phyloP scores from a whole-genome alignment of 2,329 filamentous ascomycete species.

The Epichloe gansuensis region DNA sequence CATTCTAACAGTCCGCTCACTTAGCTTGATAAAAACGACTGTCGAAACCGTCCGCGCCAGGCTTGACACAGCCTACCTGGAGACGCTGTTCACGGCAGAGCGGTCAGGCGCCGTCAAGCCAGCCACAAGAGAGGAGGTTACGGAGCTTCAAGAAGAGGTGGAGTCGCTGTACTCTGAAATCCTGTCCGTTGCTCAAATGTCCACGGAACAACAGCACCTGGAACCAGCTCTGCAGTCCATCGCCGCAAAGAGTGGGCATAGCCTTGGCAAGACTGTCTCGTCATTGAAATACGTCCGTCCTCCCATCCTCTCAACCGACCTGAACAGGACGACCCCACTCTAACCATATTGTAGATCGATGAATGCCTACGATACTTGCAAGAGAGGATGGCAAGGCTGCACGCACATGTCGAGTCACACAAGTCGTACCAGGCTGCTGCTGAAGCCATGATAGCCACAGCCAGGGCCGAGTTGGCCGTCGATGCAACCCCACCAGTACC shows the following conservation, averaged over 20 bases:
- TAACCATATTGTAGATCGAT: slow-evolving; percentile 30
- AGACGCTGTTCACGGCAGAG: slow-evolving; percentile 25
- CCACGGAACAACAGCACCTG: slow-evolving; percentile 54
- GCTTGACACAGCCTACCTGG: slow-evolving; percentile 44
- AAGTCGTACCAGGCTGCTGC: slow-evolving; percentile 33
- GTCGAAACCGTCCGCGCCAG: slow-evolving; percentile 42
- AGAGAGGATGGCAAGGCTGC: slow-evolving; percentile 31
- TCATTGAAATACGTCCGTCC: slow-evolving; percentile 36
- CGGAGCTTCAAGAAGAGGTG: slow-evolving; percentile 48
- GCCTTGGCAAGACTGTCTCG: slow-evolving; percentile 30
- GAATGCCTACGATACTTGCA: slow-evolving; percentile 40
- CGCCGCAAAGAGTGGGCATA: slow-evolving; percentile 30
- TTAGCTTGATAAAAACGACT: slow-evolving; percentile 44
- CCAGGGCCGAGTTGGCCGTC: slow-evolving; percentile 30
- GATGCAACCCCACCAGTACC: slow-evolving; percentile 12
- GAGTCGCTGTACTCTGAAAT: slow-evolving; percentile 61
- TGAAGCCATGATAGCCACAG: slow-evolving; percentile 26
- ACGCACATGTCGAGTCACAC: slow-evolving; percentile 29
- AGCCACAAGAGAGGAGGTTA: slow-evolving; percentile 28
- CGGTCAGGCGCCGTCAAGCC: slow-evolving; percentile 15
- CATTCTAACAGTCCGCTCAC: slow-evolving; percentile 16
- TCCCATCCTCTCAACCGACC: not conserved
- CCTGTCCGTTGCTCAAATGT: slow-evolving; percentile 57
- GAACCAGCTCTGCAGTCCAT: slow-evolving; percentile 43
- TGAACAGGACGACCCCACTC: not conserved